Base-by-base conservation (phyloP, 169 alveolate species). In the Plasmodium vivax region DNA sequence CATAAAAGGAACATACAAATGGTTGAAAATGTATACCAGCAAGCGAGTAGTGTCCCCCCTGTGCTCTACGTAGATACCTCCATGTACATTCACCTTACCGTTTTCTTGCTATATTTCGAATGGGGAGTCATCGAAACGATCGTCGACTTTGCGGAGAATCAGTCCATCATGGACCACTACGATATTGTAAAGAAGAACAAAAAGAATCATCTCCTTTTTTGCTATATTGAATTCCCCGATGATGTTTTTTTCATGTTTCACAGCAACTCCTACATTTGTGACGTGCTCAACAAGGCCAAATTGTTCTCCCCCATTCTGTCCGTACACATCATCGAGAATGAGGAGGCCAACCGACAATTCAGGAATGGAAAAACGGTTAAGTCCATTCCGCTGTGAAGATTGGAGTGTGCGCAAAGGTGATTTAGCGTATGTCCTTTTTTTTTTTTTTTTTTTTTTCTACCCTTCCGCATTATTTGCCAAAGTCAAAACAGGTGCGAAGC, bases 41-140 rank as follows among this genome's bases (percentile, higher is more conserved):
- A 77, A 12, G 62, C 62, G 34, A 79, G 62, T 72, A 81, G 68
- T 51, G 73, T 90, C 51, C 16, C 19, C 9, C 94, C 94, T 38
- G 90, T 90, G 27, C 71, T 90, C 12, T 90, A 90, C 32, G 16
- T 90, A 41, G 94, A 90, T 38, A 14, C 34, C 10, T n/a, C 45
- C 36, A 80, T 58, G 90, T 90, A 80, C 47, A 90, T 90, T 58
- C 94, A 90, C 71, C 68, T 90, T 90, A 90, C 94, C 34, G 91
- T 90, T 43, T 90, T 62, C 82, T 47, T 90, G 73, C 71, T 90
- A 4, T 90, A 90, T 62, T 68, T 80, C 23, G 94, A 90, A 74
- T 38, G 34, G 19, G 83, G 73, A 58, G 19, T 79, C 72, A 90
- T 90, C 5, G 94, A 90, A 16, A 90, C 94, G 34, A 90, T 90